These are phyloP conservation scores for Pyricularia sp. DNA, from an alignment of 2,329 filamentous ascomycete genomes.

Conservation along the genomic window DNA sequence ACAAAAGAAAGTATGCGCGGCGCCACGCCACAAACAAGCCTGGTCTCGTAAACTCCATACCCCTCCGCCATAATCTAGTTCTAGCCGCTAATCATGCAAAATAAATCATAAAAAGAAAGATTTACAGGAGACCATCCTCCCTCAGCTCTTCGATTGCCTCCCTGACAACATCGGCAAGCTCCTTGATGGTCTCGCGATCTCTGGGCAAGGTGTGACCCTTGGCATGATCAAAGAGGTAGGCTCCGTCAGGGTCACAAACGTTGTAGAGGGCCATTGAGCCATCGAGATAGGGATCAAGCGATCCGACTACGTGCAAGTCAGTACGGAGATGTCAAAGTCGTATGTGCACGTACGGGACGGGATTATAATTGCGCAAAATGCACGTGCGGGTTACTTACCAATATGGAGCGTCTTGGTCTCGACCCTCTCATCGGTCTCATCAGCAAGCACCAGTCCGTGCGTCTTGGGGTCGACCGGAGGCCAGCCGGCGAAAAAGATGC, in stretches of 20 bases:
- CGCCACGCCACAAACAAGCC: not conserved
- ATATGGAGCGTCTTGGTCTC: conserved; percentile 40
- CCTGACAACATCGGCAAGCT: conserved; percentile 30
- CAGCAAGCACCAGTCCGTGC: conserved; percentile 31
- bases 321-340: not conserved
- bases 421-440: conserved; percentile 34
- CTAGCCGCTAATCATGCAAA: not conserved
- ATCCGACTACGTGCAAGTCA: conserved; percentile 25
- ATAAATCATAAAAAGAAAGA: not conserved
- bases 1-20: not conserved
- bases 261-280: conserved; percentile 49
- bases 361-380: not conserved
- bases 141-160: conserved; percentile 12
- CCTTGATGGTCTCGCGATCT: conserved; percentile 32
- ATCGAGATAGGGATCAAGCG: conserved; percentile 45
- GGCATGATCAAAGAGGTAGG: conserved; percentile 50
- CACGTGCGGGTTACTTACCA: conserved; percentile 21
- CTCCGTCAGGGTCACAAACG: conserved; percentile 45
- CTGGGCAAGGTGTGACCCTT: conserved; percentile 51
- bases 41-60: not conserved
- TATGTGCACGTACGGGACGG: not conserved
- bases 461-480: conserved; percentile 32
- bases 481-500: conserved; percentile 41
- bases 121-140: conserved; percentile 8
- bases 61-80: not conserved